Conservation (phyloP, 768 basidiomycete genomes). For the Clavaria fumosa region DNA sequence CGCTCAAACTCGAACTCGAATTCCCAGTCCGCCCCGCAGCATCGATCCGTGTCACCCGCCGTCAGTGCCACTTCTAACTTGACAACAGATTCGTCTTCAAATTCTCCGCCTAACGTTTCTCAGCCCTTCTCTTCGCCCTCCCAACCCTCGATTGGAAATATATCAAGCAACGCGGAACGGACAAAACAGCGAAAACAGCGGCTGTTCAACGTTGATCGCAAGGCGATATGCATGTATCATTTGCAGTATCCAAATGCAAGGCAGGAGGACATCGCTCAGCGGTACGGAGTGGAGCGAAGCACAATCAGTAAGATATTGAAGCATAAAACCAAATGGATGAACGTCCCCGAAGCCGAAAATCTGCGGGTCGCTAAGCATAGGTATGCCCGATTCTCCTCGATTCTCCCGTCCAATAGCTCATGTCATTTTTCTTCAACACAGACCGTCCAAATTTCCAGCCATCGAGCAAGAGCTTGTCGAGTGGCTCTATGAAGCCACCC, state of each 20-base stretch:
- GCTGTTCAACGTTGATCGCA: slow-evolving; percentile 60
- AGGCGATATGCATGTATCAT: slow-evolving; percentile 57
- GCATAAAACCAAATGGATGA: slow-evolving; percentile 70
- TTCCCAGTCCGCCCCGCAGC: slow-evolving; percentile 18
- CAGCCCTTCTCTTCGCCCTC: slow-evolving; percentile 10
- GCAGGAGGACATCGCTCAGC: slow-evolving; percentile 72
- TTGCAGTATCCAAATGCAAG: slow-evolving; percentile 47
- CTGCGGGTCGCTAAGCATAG: slow-evolving; percentile 54
- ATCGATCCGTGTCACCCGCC: slow-evolving; percentile 46
- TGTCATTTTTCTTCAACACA: slow-evolving; percentile 15
- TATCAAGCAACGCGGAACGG: slow-evolving; percentile 14
- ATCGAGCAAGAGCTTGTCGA: slow-evolving; percentile 50
- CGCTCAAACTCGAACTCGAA: slow-evolving; percentile 29
- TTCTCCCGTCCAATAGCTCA: slow-evolving; percentile 7
- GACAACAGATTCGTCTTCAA: slow-evolving; percentile 35
- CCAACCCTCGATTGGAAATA: slow-evolving; percentile 5
- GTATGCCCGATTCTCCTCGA: slow-evolving; percentile 20
- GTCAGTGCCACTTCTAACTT: slow-evolving; percentile 38
- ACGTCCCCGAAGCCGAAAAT: slow-evolving; percentile 41
- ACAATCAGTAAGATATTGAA: slow-evolving; percentile 92
- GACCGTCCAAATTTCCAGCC: slow-evolving; percentile 69
- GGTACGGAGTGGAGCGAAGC: slow-evolving; percentile 73
- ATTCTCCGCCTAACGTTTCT: slow-evolving; percentile 12
- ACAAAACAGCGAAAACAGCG: slow-evolving; percentile 54
- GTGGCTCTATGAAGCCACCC: slow-evolving; percentile 43